Evolutionary conservation across 1,284 basidiomycete species (phyloP).

Genomic region (Trametes pubescens): DNA sequence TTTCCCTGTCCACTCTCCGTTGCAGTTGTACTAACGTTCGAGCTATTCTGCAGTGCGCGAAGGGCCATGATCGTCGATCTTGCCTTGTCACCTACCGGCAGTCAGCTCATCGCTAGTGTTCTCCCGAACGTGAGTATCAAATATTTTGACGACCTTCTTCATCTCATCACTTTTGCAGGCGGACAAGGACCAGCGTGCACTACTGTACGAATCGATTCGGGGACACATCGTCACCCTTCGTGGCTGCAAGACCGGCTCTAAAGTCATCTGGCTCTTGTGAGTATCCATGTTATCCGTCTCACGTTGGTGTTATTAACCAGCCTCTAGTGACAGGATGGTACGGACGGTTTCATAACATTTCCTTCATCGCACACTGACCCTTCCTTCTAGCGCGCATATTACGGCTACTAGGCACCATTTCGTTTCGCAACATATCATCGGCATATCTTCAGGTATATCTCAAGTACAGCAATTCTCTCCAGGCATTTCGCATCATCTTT

Average conservation of each 20-base stretch:
- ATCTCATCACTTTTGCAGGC: constrained; percentile 52
- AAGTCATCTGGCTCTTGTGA: constrained; percentile 88
- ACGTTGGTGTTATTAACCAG: constrained; percentile 16
- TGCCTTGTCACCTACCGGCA: constrained; percentile 81
- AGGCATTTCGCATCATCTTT: constrained; percentile 26
- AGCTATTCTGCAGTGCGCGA: constrained; percentile 59
- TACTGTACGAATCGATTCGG: constrained; percentile 82
- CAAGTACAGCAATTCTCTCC: constrained; percentile 24
- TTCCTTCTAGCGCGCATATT: constrained; percentile 52
- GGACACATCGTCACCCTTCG: constrained; percentile 86
- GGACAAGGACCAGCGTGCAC: constrained; percentile 80
- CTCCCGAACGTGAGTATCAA: constrained; percentile 65
- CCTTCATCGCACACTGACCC: constrained; percentile 19
- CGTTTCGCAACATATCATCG: constrained; percentile 33
- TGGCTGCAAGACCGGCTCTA: constrained; percentile 86
- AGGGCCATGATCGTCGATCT: constrained; percentile 85
- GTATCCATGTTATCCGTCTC: constrained; percentile 40
- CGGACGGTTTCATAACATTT: neutral
- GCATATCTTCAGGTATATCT: constrained; percentile 36
- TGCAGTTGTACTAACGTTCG: neutral
- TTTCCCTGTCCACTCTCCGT: constrained; percentile 1
- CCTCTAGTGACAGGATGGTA: constrained; percentile 59
- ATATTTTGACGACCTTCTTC: neutral
- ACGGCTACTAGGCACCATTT: constrained; percentile 47
- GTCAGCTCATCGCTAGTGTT: constrained; percentile 81